Evolutionary conservation across 2,329 filamentous ascomycete species (phyloP).

Genomic region (Sclerotinia trifoliorum): DNA sequence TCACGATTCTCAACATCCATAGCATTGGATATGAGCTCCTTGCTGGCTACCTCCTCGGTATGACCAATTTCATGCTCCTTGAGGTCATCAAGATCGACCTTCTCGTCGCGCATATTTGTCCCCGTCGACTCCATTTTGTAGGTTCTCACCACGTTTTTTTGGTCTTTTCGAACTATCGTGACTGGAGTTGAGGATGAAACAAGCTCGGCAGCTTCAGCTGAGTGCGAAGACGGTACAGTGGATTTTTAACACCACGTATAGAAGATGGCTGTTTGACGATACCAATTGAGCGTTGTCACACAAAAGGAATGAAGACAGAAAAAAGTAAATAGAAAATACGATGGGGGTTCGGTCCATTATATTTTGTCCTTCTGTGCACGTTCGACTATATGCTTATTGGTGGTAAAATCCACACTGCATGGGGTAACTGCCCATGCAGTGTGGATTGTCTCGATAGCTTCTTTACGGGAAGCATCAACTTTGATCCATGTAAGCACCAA

Average conservation of each 20-base stretch:
- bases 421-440: not conserved
- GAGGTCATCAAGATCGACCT: not conserved
- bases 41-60: not conserved
- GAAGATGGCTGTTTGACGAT: not conserved
- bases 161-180: not conserved
- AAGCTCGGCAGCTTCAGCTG: not conserved
- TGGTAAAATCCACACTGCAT: not conserved
- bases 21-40: slow-evolving; percentile 24
- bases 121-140: not conserved
- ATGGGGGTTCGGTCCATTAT: not conserved
- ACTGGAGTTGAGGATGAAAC: not conserved
- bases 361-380: not conserved
- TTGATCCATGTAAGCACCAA: not conserved
- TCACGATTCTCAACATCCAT: slow-evolving; percentile 54
- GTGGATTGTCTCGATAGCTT: not conserved
- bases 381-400: not conserved
- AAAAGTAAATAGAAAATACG: not conserved
- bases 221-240: not conserved
- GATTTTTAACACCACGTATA: not conserved
- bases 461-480: not conserved
- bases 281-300: not conserved
- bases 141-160: not conserved
- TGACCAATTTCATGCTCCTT: not conserved
- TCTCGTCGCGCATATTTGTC: not conserved
- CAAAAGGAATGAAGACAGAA: not conserved